Percentiles rank a stretch among this genome's conserved stretches.
These are phyloP conservation scores for Lyophyllum shimeji DNA, from an alignment of 768 basidiomycete genomes.

Conservation along the genomic window DNA sequence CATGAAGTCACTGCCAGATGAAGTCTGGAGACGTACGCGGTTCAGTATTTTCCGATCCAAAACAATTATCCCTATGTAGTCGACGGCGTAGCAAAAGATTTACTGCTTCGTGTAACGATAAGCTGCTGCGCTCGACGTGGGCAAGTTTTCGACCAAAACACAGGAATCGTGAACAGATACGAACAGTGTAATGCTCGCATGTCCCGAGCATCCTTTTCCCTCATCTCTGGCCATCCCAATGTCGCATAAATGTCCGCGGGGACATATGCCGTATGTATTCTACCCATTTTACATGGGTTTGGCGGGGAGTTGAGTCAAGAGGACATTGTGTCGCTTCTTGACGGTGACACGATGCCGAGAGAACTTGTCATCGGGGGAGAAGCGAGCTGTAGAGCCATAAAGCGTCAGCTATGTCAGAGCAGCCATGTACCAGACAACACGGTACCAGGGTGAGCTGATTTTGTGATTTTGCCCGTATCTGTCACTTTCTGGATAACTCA, in stretches of 20 bases:
- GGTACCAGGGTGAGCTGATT: conserved; percentile 96
- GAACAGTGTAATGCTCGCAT: conserved; percentile 2
- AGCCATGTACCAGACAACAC: conserved; percentile 6
- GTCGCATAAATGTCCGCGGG: background rate
- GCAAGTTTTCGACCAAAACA: background rate
- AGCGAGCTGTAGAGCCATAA: conserved; percentile 68
- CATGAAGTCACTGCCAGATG: too few species aligned
- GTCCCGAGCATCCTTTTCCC: background rate
- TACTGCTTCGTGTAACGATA: background rate
- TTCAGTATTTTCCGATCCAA: background rate
- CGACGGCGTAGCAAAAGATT: background rate
- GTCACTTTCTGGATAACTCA: conserved; percentile 71
- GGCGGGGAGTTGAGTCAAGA: conserved; percentile 85
- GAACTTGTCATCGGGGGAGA: conserved; percentile 99
- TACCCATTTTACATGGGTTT: conserved; percentile 70
- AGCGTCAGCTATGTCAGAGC: conserved; percentile 4
- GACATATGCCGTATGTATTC: background rate
- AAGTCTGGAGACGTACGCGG: too few species aligned
- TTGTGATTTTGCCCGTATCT: conserved; percentile 78
- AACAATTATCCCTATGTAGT: background rate
- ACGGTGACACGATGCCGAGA: conserved; percentile 96
- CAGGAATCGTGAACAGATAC: conserved; percentile 5
- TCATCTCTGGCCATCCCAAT: background rate
- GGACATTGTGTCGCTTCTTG: conserved; percentile 88
- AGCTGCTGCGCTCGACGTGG: background rate